Evolutionary conservation across 129 eudicot species (phyloP).

Genomic region (Flaveria robusta): DNA sequence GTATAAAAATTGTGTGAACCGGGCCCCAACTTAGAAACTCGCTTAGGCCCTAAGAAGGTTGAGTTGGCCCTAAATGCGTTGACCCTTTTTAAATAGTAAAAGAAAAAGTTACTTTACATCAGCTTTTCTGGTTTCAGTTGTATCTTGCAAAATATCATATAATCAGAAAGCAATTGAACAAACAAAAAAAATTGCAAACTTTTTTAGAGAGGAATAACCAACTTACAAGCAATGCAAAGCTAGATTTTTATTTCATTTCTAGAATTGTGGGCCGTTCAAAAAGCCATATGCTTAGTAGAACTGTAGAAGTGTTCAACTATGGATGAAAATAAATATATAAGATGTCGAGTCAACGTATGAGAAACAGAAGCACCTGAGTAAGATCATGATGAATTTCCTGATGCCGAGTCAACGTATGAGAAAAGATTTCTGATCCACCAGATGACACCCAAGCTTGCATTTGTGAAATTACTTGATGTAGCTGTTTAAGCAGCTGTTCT

Average conservation of each 20-base stretch:
- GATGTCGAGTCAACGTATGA: too few relatives aligned
- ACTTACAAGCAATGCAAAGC: neutral
- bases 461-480: conserved; percentile 66
- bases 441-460: conserved; percentile 91
- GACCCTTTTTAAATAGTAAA: neutral
- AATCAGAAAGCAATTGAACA: neutral
- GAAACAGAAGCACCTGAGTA: conserved; percentile 23
- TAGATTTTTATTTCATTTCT: neutral
- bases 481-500: conserved; percentile 63
- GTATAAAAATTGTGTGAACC: too few relatives aligned
- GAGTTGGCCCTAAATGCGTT: neutral
- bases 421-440: conserved; percentile 79
- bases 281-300: neutral
- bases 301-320: neutral
- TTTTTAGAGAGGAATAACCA: neutral
- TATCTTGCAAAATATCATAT: neutral
- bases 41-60: too few relatives aligned
- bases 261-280: neutral
- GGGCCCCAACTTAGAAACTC: too few relatives aligned
- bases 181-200: neutral
- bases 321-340: too few relatives aligned
- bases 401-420: conserved; percentile 86
- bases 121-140: neutral
- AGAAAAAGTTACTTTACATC: neutral
- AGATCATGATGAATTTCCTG: conserved; percentile 83